Percentiles rank a stretch among this genome's conserved stretches.
Evolutionary conservation across 2,329 filamentous ascomycete genomes (phyloP).

Genomic region (Colletotrichum costaricense): DNA sequence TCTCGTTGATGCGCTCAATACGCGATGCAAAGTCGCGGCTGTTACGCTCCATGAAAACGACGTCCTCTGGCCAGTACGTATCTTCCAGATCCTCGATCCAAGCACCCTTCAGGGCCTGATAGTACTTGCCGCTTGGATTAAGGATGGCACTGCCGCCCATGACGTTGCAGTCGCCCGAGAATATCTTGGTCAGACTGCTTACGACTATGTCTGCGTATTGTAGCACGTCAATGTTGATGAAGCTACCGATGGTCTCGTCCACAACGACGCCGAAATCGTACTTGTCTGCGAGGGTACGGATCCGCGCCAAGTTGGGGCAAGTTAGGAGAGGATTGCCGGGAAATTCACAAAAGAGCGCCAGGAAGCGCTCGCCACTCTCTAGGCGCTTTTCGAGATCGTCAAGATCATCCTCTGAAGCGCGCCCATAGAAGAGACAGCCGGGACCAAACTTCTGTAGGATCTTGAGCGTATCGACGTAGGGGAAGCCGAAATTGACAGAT

Average conservation of each 20-base stretch:
- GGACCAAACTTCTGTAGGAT: constrained; percentile 94
- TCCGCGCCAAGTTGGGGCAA: constrained; percentile 86
- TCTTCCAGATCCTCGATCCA: constrained; percentile 80
- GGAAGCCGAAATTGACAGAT: constrained; percentile 95
- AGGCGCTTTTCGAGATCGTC: constrained; percentile 84
- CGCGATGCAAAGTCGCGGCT: constrained; percentile 89
- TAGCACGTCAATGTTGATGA: constrained; percentile 94
- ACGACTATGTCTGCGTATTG: constrained; percentile 91
- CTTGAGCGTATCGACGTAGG: constrained; percentile 96
- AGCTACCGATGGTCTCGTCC: constrained; percentile 97
- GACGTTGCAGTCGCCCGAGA: constrained; percentile 97
- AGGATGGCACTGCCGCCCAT: constrained; percentile 86
- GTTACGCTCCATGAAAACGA: constrained; percentile 95
- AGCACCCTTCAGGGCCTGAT: constrained; percentile 74
- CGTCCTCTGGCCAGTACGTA: constrained; percentile 94
- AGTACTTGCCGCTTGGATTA: constrained; percentile 76
- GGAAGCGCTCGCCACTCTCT: constrained; percentile 77
- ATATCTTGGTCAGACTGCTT: constrained; percentile 95
- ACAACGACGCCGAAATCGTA: constrained; percentile 92
- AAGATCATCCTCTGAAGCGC: constrained; percentile 80
- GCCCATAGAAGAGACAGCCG: constrained; percentile 88
- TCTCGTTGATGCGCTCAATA: constrained; percentile 85
- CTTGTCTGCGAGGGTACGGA: constrained; percentile 80
- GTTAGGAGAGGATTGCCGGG: constrained; percentile 91
- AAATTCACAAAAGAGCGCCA: constrained; percentile 94